Evolutionary conservation across 768 basidiomycete genomes (phyloP).

Genomic region (Boletus insuetus): DNA sequence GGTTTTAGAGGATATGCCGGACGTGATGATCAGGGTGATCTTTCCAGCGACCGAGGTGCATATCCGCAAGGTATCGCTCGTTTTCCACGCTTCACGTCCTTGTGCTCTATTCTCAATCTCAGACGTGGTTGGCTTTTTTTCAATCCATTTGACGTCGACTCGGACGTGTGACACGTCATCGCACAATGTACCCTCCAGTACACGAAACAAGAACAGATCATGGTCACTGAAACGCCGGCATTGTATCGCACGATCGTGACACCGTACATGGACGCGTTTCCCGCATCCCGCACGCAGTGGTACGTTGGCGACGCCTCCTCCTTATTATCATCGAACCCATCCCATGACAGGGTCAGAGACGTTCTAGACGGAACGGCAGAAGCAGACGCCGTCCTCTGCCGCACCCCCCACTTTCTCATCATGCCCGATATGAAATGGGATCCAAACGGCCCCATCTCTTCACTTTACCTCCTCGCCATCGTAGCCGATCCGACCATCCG

Average conservation of each 20-base stretch:
- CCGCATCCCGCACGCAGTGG: slow-evolving; percentile 80
- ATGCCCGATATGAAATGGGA: slow-evolving; percentile 99
- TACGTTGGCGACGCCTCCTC: slow-evolving; percentile 22
- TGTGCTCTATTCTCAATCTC: no score
- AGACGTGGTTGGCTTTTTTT: no score
- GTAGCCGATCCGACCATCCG: slow-evolving; percentile 57
- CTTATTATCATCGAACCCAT: neutral
- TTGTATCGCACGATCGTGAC: slow-evolving; percentile 66
- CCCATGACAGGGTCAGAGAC: slow-evolving; percentile 68
- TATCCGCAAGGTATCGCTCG: slow-evolving; percentile 55
- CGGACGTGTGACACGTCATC: no score
- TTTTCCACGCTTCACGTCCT: neutral
- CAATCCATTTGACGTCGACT: no score
- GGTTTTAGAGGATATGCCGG: slow-evolving; percentile 40
- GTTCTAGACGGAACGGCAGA: slow-evolving; percentile 79
- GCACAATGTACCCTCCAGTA: slow-evolving; percentile 48
- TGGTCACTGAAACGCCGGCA: slow-evolving; percentile 83
- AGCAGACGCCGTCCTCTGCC: slow-evolving; percentile 65
- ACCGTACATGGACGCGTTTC: slow-evolving; percentile 78
- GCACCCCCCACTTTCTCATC: slow-evolving; percentile 66
- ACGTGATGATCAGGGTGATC: slow-evolving; percentile 82
- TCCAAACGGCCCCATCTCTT: slow-evolving; percentile 52
- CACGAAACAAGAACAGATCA: slow-evolving; percentile 61
- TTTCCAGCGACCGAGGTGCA: slow-evolving; percentile 90
- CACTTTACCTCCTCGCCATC: slow-evolving; percentile 86